phyloP scores from a whole-genome alignment of 148 eudicot species.

The Linanthus parryae region DNA sequence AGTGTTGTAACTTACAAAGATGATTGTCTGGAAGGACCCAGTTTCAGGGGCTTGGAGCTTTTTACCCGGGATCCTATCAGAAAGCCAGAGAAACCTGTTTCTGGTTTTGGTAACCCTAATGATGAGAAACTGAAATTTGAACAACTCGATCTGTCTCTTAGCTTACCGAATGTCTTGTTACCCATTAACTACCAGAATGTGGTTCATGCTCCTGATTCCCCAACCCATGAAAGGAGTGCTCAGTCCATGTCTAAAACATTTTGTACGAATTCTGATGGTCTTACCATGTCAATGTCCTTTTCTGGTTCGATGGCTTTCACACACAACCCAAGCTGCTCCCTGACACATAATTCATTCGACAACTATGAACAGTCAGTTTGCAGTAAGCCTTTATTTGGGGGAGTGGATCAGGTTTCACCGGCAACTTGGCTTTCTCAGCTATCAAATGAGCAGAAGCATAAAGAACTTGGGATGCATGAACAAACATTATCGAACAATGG shows the following conservation, averaged over 20 bases:
- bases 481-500: conserved; percentile 35
- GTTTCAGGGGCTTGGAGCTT: conserved; percentile 70
- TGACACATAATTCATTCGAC: conserved; percentile 63
- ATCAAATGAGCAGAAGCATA: conserved; percentile 40
- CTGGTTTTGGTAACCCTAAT: conserved; percentile 30
- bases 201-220: conserved; percentile 67
- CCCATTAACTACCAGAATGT: conserved; percentile 49
- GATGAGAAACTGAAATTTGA: conserved; percentile 57
- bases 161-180: conserved; percentile 69
- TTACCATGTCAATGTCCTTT: conserved; percentile 75
- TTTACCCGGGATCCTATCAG: conserved; percentile 57
- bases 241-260: conserved; percentile 77
- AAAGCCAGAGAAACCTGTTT: conserved; percentile 38
- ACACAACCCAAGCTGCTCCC: conserved; percentile 86
- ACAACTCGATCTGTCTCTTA: conserved; percentile 86
- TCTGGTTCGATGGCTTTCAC: conserved; percentile 83
- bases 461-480: conserved; percentile 37
- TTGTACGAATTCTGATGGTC: conserved; percentile 79
- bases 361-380: conserved; percentile 76
- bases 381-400: conserved; percentile 85
- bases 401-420: conserved; percentile 36
- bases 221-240: conserved; percentile 72
- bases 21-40: conserved; percentile 61
- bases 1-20: conserved; percentile 30
- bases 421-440: conserved; percentile 57